Conservation (phyloP, 2,329 filamentous ascomycete genomes). For the Penicillium sp. region DNA sequence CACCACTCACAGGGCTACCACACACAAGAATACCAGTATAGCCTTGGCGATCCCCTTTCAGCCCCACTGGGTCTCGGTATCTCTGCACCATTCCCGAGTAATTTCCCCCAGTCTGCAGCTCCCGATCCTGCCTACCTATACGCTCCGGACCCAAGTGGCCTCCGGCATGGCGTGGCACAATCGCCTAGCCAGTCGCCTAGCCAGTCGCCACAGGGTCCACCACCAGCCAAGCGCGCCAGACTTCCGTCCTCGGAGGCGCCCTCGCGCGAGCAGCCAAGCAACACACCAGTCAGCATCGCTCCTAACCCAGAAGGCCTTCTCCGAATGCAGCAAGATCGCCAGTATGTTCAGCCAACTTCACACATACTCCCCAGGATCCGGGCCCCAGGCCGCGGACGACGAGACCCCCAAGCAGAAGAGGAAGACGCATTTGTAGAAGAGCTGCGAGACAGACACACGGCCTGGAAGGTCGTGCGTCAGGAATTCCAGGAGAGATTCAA, state of each 20-base stretch:
- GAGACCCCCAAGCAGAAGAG: conserved; percentile 39
- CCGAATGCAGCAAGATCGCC: conserved; percentile 38
- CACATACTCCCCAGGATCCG: conserved; percentile 28
- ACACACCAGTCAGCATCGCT: conserved; percentile 37
- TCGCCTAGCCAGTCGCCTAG: conserved; percentile 23
- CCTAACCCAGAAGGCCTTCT: conserved; percentile 42
- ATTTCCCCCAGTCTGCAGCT: conserved; percentile 28
- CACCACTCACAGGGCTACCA: conserved; percentile 32
- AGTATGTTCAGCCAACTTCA: conserved; percentile 27
- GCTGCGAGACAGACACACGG: conserved; percentile 36
- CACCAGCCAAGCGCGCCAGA: conserved; percentile 25
- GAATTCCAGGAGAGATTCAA: conserved; percentile 38
- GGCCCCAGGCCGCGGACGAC: conserved; percentile 34
- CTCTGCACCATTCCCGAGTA: conserved; percentile 31
- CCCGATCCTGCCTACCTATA: conserved; percentile 28
- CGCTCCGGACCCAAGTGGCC: conserved; percentile 19
- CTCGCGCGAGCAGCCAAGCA: conserved; percentile 14
- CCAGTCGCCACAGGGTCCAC: conserved; percentile 25
- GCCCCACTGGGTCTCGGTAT: conserved; percentile 40
- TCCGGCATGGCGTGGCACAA: conserved; percentile 22
- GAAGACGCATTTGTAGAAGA: conserved; percentile 41
- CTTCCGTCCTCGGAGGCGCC: conserved; percentile 21
- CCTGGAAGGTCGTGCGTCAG: conserved; percentile 41
- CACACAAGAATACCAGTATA: conserved; percentile 35
- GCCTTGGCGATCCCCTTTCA: conserved; percentile 27